Evolutionary conservation across 2,329 filamentous ascomycete species (phyloP).

Genomic region (Sporothrix inflata): DNA sequence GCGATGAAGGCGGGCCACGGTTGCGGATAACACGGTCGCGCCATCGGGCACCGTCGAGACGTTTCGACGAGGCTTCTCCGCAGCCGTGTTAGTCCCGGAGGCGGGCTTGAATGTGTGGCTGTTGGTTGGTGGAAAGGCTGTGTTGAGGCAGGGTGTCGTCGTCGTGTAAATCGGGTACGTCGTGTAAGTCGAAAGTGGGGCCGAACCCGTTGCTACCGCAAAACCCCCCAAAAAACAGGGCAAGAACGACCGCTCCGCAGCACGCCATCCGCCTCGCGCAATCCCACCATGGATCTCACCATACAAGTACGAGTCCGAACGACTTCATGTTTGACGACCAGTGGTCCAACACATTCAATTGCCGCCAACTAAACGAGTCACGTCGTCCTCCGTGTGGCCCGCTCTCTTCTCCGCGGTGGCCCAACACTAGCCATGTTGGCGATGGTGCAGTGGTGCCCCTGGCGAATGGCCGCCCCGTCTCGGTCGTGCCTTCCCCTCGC

Average conservation of each 20-base stretch:
- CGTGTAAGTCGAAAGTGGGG: constrained; percentile 20
- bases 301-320: background rate
- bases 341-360: no score
- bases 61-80: background rate
- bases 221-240: no score
- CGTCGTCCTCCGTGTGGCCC: no score
- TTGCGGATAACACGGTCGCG: background rate
- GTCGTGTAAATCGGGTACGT: constrained; percentile 19
- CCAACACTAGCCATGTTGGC: background rate
- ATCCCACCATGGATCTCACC: background rate
- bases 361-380: background rate
- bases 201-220: background rate
- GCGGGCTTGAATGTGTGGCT: no score
- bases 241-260: background rate
- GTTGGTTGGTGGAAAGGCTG: no score
- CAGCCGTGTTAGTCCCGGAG: background rate
- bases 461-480: background rate
- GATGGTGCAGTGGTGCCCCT: no score
- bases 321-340: background rate
- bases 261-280: constrained; percentile 15
- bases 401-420: no score
- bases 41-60: background rate
- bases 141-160: background rate
- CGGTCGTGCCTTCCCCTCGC: background rate
- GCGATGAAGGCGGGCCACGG: background rate